Base-by-base conservation (phyloP, 495 filamentous ascomycete genomes). In the Penicillium bovifimosum region DNA sequence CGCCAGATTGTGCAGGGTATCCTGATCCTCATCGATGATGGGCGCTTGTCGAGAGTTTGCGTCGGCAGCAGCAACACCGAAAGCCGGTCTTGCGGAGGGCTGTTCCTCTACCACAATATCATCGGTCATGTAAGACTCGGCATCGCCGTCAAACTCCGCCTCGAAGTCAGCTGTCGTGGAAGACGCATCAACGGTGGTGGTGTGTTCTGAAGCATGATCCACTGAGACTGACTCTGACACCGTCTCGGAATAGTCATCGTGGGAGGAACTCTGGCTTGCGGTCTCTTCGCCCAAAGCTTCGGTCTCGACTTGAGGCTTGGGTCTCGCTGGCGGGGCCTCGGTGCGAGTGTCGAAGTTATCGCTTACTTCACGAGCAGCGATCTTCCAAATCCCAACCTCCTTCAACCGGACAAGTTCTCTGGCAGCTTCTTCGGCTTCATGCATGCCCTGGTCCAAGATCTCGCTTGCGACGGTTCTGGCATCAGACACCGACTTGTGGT, bases 341-440 rank as follows among this genome's bases (percentile, higher is more conserved):
- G 59, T 60, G 62, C 77, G 77, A 4, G 74, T 78, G 27, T 76
- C 79, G 52, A 96, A 97, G 61, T 95, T 84, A 38, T 92, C 80
- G 11, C 80, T 84, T 2, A 80, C 73, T 60, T 96, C 95, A 24
- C 78, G 69, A 35, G 90, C 83, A 18, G 80, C 76, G 41, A 96
- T 78, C 71, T 97, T 97, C 87, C 88, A 95, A 55, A 76, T 76
- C 20, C 84, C 88, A 36, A 95, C 86, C 55, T 87, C 85, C 79
- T 93, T 97, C 24, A 99, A 67, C 33, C 89, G 73, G 14, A 78
- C 76, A 28, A 99, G 78, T 60, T 99, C 91, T 58, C 84, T 85
- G 29, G 93, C 95, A 14, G 89, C 82, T 24, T 83, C 68, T 50
- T 90, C 86, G 5, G 95, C 93, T 50, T 86, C 76, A 44, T 72